Percentiles rank a stretch among this genome's conserved stretches.
Conservation (phyloP, 2,329 filamentous ascomycete genomes). For the Fusarium udum region DNA sequence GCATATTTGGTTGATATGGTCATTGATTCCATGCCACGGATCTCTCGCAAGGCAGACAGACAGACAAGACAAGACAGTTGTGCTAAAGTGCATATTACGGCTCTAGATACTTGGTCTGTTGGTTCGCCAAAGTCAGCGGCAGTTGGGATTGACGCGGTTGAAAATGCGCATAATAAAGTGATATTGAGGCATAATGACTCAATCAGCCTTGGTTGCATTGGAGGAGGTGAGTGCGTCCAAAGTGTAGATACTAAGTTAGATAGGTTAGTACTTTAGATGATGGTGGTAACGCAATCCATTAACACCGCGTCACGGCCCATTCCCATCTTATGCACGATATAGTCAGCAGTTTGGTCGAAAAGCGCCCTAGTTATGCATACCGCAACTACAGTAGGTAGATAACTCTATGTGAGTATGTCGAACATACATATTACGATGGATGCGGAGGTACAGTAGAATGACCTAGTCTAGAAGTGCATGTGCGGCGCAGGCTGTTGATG, state of each 20-base stretch:
- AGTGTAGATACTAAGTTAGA: too few relatives aligned
- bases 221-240: not conserved
- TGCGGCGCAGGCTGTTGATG: constrained; percentile 14
- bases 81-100: not conserved
- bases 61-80: not conserved
- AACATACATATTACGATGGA: constrained; percentile 18
- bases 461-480: constrained; percentile 4
- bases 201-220: not conserved
- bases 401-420: not conserved
- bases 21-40: not conserved
- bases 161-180: not conserved
- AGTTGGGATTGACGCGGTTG: not conserved
- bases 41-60: not conserved
- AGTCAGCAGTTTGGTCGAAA: constrained; percentile 13
- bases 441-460: constrained; percentile 3
- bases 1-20: not conserved
- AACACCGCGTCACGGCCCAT: not conserved
- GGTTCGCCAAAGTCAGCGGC: not conserved
- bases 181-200: not conserved
- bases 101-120: not conserved
- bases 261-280: constrained; percentile 7
- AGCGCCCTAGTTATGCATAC: not conserved
- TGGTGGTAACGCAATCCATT: not conserved
- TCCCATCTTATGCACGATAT: constrained; percentile 10
- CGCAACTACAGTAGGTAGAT: not conserved